A percentile compares a stretch with the other conserved stretches of the same genome.
Conservation (phyloP, 164 flowering plant species). For the Liquidambar formosana region DNA sequence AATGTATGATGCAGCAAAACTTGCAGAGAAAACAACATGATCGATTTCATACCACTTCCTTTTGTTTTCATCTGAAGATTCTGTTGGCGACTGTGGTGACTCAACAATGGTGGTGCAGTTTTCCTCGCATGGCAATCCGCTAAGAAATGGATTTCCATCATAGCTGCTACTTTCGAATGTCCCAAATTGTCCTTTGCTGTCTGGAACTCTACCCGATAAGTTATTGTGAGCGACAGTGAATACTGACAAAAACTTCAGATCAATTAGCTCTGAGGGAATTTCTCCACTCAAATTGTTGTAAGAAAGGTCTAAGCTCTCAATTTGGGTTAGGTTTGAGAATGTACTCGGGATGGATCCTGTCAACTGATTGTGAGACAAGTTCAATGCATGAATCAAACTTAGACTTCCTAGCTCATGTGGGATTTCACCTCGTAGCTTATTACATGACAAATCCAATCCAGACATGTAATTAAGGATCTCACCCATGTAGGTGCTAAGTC, state of each 20-base stretch:
- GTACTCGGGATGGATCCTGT: neutral
- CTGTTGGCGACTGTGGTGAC: too few relatives aligned
- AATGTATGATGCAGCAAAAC: conserved; percentile 2
- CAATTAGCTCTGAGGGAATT: neutral
- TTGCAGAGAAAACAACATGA: neutral
- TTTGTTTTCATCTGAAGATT: neutral
- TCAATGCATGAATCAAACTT: neutral
- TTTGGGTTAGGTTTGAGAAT: neutral
- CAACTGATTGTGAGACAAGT: conserved; percentile 8
- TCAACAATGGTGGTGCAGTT: too few relatives aligned
- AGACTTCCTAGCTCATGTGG: neutral
- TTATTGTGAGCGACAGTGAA: conserved; percentile 12
- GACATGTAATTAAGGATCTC: conserved; percentile 6
- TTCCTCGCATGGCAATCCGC: too few relatives aligned
- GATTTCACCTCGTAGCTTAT: conserved; percentile 4
- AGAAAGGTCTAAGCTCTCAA: too few relatives aligned
- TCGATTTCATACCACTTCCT: conserved; percentile 1
- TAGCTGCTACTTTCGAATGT: neutral
- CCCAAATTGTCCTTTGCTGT: neutral
- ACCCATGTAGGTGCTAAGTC: neutral
- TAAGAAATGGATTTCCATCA: too few relatives aligned
- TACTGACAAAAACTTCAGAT: neutral
- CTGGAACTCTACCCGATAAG: conserved; percentile 5
- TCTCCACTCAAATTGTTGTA: too few relatives aligned
- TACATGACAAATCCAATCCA: conserved; percentile 15